Percentiles rank a stretch among this genome's conserved stretches.
These are phyloP conservation scores for Cordyceps pruinosa DNA, from an alignment of 2,329 filamentous ascomycete genomes.

Conservation along the genomic window DNA sequence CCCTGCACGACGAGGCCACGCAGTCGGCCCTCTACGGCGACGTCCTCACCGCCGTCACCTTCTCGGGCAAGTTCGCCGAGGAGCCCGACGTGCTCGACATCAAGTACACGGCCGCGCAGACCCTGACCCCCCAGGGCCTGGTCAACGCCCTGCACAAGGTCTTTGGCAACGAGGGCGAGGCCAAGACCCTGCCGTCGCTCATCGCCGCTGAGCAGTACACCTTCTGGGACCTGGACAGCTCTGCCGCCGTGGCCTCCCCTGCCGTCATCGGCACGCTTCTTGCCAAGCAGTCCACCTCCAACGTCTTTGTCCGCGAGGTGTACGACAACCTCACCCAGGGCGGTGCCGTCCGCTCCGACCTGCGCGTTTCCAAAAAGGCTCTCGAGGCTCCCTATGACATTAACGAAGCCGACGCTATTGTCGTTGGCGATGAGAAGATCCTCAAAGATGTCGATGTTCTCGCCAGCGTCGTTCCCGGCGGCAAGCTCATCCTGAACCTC, in stretches of 20 bases:
- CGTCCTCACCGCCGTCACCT: slow-evolving; percentile 76
- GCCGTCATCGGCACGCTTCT: slow-evolving; percentile 49
- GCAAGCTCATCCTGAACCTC: slow-evolving; percentile 68
- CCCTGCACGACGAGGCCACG: slow-evolving; percentile 22
- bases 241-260: slow-evolving; percentile 58
- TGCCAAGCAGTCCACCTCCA: slow-evolving; percentile 65
- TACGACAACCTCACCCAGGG: slow-evolving; percentile 64
- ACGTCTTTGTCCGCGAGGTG: slow-evolving; percentile 54
- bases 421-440: slow-evolving; percentile 73
- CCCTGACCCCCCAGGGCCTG: slow-evolving; percentile 49
- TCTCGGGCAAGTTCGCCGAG: slow-evolving; percentile 60
- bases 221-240: slow-evolving; percentile 87
- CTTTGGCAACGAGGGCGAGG: slow-evolving; percentile 47
- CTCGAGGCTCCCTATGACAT: slow-evolving; percentile 81
- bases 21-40: slow-evolving; percentile 82
- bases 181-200: slow-evolving; percentile 34
- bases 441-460: slow-evolving; percentile 71
- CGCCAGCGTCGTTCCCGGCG: slow-evolving; percentile 60
- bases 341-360: slow-evolving; percentile 75
- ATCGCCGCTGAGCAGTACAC: slow-evolving; percentile 72
- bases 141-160: slow-evolving; percentile 44
- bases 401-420: slow-evolving; percentile 68
- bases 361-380: slow-evolving; percentile 74
- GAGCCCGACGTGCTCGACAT: slow-evolving; percentile 67
- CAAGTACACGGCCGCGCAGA: slow-evolving; percentile 73